Base-by-base conservation (phyloP, 495 filamentous ascomycete species). In the Aspergillus egyptiacus region DNA sequence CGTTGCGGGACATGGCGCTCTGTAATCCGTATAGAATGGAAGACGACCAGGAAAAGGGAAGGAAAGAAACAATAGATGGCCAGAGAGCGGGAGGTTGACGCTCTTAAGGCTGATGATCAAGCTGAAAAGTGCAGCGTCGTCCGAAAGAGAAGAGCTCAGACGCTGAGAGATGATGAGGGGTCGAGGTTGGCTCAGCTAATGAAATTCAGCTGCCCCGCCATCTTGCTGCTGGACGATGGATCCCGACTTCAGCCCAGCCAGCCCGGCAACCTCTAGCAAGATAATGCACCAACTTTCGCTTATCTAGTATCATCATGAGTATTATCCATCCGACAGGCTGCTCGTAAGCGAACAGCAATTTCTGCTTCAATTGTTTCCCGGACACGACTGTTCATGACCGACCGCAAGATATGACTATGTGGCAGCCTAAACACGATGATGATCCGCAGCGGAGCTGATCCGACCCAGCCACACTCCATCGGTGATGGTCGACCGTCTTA, bases 1-100 rank as follows among this genome's bases (percentile, higher is more conserved):
- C 70, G 24, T 58, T 57, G 17, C 67, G 51, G 23, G 73, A 72
- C 73, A 76, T 76, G 28, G 34, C 33, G 15, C 35, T 36, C 22
- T 14, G 17, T 28, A 33, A n/a, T n/a, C n/a, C n/a, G n/a, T n/a
- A n/a, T n/a, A 40, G 20, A 23, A 18, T 38, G 28, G 18, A 6
- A 23, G 35, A 34, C 18, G 31, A 25, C 7, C 6, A 15, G 28
- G 32, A 47, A 25, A 38, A 17, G 33, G 38, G 17, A 20, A 36
- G 20, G 38, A 53, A 48, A 34, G 39, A 31, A 58, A 52, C 31
- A 32, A 20, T 15, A 37, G 35, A 48, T 33, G 25, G 22, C 18
- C 31, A 46, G 24, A 35, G 40, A 39, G 42, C 19, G 31, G 27
- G 43, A 22, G 32, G 36, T 36, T 11, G 20, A 22, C 15, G n/a